These are phyloP conservation scores for Penicillium brasilianum DNA, from an alignment of 2,329 filamentous ascomycete genomes.

Conservation along the genomic window DNA sequence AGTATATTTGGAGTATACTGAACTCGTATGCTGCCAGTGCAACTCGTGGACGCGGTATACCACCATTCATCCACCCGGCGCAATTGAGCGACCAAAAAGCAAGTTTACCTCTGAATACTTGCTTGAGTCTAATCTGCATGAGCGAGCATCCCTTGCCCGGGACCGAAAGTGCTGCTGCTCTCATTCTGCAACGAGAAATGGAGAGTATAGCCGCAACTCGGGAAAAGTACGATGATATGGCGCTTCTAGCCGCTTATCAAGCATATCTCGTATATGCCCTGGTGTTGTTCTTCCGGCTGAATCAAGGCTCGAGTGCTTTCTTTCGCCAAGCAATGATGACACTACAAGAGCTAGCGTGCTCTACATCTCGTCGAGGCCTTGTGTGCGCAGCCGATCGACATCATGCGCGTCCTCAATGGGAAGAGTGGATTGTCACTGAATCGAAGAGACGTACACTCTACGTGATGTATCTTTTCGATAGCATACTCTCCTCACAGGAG, in stretches of 20 bases:
- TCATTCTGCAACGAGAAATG: conserved; percentile 53
- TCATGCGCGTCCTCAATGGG: conserved; percentile 53
- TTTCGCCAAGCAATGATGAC: conserved; percentile 54
- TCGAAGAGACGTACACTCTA: conserved; percentile 59
- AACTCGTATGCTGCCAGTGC: conserved; percentile 51
- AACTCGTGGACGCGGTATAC: conserved; percentile 44
- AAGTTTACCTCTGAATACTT: conserved; percentile 46
- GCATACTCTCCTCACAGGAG: conserved; percentile 53
- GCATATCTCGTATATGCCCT: conserved; percentile 58
- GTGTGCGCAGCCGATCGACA: conserved; percentile 51
- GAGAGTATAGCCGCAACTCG: conserved; percentile 37
- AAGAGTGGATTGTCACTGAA: conserved; percentile 59
- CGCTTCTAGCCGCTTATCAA: conserved; percentile 54
- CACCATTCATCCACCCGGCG: conserved; percentile 53
- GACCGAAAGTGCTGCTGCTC: conserved; percentile 38
- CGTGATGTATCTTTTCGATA: conserved; percentile 61
- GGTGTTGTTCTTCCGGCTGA: conserved; percentile 52
- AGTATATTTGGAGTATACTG: conserved; percentile 51
- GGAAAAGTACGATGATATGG: conserved; percentile 31
- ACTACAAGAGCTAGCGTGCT: conserved; percentile 56
- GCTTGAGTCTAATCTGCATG: conserved; percentile 49
- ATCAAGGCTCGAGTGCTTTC: conserved; percentile 35
- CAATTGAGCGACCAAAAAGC: conserved; percentile 37
- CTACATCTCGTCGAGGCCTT: conserved; percentile 47
- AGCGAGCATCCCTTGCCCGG: conserved; percentile 45